These are phyloP conservation scores for Pseudocercospora fuligena DNA, from an alignment of 2,329 filamentous ascomycete species.

Conservation along the genomic window DNA sequence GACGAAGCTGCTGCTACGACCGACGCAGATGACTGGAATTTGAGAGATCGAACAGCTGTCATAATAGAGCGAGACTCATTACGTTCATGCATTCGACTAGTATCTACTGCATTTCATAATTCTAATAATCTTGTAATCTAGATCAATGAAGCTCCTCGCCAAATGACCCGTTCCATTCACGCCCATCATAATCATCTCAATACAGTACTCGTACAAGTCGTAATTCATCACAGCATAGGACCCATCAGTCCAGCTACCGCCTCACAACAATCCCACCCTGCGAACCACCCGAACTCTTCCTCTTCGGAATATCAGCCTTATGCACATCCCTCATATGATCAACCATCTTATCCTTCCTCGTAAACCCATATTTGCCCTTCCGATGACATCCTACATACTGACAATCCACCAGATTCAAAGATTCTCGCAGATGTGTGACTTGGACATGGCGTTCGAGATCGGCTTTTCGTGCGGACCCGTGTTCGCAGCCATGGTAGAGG, in stretches of 20 bases:
- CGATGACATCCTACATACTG: constrained; percentile 49
- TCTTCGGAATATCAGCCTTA: constrained; percentile 52
- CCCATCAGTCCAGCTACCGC: not conserved
- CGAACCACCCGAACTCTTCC: not conserved
- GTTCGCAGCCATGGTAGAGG: constrained; percentile 8
- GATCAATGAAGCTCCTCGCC: too few species aligned
- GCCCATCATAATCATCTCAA: not conserved
- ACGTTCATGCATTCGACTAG: not conserved
- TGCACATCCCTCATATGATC: constrained; percentile 64
- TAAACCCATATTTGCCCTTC: constrained; percentile 56
- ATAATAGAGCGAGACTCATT: not conserved
- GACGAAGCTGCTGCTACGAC: not conserved
- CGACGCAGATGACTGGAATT: not conserved
- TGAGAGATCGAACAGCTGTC: not conserved
- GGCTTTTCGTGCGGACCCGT: constrained; percentile 48
- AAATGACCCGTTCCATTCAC: not conserved
- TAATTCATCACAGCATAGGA: not conserved
- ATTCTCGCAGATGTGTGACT: constrained; percentile 50
- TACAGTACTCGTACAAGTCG: not conserved
- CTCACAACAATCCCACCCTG: constrained; percentile 5
- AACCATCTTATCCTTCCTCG: constrained; percentile 60
- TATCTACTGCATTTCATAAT: not conserved
- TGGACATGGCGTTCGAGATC: constrained; percentile 56
- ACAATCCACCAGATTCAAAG: constrained; percentile 48
- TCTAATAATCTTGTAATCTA: not conserved